Conservation (phyloP, 1,284 basidiomycete genomes). For the Mycosarcoma mackinlayi region DNA sequence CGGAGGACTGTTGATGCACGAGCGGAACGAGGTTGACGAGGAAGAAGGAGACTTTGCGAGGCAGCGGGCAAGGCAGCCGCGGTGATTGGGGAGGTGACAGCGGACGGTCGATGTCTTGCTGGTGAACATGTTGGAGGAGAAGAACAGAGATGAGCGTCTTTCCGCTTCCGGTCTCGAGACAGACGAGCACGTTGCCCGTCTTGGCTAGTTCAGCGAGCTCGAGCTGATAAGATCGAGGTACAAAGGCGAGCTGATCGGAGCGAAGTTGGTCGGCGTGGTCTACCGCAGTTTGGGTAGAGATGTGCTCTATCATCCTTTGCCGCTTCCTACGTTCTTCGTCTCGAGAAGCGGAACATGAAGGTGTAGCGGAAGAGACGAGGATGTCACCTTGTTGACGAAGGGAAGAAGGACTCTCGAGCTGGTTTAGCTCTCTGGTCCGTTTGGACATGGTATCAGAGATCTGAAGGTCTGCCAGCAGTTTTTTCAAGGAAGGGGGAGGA, state of each 20-base stretch:
- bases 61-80: not conserved
- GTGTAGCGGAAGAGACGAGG: not conserved
- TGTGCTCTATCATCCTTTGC: constrained; percentile 19
- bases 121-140: constrained; percentile 46
- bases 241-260: constrained; percentile 27
- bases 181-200: constrained; percentile 49
- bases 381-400: not conserved
- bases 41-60: constrained; percentile 40
- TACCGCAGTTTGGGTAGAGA: constrained; percentile 23
- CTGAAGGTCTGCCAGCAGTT: not conserved
- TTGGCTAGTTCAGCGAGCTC: constrained; percentile 40
- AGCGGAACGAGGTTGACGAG: constrained; percentile 56
- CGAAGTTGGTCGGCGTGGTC: constrained; percentile 26
- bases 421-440: constrained; percentile 4
- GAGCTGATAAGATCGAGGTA: constrained; percentile 38
- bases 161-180: constrained; percentile 58
- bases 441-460: constrained; percentile 20
- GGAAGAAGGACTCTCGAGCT: not conserved
- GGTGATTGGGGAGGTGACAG: not conserved
- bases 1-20: constrained; percentile 54
- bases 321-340: constrained; percentile 13
- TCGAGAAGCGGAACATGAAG: not conserved
- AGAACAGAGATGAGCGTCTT: constrained; percentile 61
- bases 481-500: not conserved
- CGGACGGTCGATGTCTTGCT: not conserved